These are phyloP conservation scores for Trapa incisa DNA, from an alignment of 345 rosid species.

Conservation along the genomic window DNA sequence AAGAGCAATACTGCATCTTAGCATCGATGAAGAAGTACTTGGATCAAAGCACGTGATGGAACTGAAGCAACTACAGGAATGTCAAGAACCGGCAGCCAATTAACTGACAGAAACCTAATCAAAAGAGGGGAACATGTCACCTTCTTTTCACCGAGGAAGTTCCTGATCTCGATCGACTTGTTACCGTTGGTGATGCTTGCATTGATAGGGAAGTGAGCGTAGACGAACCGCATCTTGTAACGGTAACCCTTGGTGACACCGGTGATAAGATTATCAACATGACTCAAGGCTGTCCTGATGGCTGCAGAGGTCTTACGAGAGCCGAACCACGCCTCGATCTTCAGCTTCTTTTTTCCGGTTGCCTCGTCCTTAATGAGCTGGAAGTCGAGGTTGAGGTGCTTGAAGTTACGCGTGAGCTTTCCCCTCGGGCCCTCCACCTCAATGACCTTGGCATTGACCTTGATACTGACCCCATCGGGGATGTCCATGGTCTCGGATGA, in stretches of 20 bases:
- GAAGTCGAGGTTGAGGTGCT: constrained; percentile 41
- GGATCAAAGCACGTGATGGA: not conserved
- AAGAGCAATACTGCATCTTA: not conserved
- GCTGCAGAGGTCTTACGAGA: constrained; percentile 24
- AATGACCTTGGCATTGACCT: constrained; percentile 27
- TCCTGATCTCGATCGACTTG: constrained; percentile 22
- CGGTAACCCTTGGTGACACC: constrained; percentile 38
- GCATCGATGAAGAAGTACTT: not conserved
- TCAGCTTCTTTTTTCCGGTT: constrained; percentile 17
- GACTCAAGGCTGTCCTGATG: constrained; percentile 33
- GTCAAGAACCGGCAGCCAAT: not conserved
- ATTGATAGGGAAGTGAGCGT: constrained; percentile 25
- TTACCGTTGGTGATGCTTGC: constrained; percentile 14
- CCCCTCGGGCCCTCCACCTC: constrained; percentile 42
- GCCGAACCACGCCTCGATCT: constrained; percentile 25
- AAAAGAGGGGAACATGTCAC: not conserved
- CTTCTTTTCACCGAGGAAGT: constrained; percentile 27
- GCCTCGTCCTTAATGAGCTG: constrained; percentile 24
- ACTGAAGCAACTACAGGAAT: not conserved
- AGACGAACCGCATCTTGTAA: constrained; percentile 37
- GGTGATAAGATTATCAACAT: constrained; percentile 32
- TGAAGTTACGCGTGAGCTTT: constrained; percentile 30
- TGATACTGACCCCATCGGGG: constrained; percentile 34
- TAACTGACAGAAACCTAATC: not conserved
- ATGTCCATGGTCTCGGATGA: constrained; percentile 40